Evolutionary conservation across 1,139 yeast species (phyloP).

Genomic region (Protomyces macrosporus): DNA sequence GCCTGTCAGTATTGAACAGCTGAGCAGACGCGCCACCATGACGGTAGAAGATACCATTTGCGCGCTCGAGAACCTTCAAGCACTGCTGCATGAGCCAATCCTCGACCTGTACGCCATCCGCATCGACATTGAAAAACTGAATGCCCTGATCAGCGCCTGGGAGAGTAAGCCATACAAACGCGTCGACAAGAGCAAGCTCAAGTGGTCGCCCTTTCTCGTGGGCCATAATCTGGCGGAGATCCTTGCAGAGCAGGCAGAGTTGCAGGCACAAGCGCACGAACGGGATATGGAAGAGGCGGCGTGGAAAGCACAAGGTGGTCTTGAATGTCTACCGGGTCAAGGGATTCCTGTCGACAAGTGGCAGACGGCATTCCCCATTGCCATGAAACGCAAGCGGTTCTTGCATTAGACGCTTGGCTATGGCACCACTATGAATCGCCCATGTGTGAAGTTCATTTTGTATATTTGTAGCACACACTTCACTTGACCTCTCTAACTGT

Average conservation of each 20-base stretch:
- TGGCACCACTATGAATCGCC: no score
- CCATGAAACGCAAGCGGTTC: constrained; percentile 9
- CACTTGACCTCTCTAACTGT: no score
- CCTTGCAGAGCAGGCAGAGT: constrained; percentile 13
- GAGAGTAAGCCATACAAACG: constrained; percentile 50
- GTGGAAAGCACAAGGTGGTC: background rate
- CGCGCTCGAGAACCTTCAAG: constrained; percentile 71
- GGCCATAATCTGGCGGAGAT: constrained; percentile 21
- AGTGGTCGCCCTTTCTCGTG: constrained; percentile 47
- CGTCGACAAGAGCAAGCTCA: constrained; percentile 49
- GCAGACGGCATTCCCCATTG: constrained; percentile 20
- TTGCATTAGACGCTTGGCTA: background rate
- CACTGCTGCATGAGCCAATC: constrained; percentile 48
- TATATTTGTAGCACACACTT: no score
- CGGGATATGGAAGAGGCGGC: constrained; percentile 4
- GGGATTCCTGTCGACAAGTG: constrained; percentile 11
- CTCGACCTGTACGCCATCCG: constrained; percentile 51
- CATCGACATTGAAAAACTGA: constrained; percentile 48
- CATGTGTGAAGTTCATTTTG: no score
- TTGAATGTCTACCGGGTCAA: background rate
- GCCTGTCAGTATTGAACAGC: constrained; percentile 51
- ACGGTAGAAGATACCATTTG: constrained; percentile 72
- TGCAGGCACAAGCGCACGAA: background rate
- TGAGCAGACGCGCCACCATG: constrained; percentile 77
- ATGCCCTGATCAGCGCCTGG: constrained; percentile 50